Percentiles rank a stretch among this genome's conserved stretches.
Evolutionary conservation across 2,329 filamentous ascomycete species (phyloP).

Genomic region (Ophiobolus disseminans): DNA sequence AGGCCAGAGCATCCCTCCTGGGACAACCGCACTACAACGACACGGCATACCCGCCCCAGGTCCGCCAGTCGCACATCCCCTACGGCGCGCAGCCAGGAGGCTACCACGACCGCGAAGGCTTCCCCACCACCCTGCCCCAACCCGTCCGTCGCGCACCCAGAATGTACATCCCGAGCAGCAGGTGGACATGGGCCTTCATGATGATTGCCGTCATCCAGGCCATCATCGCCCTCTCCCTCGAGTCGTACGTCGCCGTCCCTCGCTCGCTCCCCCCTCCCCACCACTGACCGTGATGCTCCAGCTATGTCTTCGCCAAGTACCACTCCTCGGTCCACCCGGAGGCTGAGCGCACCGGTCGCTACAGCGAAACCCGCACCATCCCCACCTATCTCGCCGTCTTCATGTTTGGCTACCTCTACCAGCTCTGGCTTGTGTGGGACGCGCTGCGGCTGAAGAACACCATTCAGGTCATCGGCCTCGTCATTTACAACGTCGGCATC

Average conservation of each 20-base stretch:
- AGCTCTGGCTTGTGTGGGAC: conserved; percentile 89
- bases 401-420: conserved; percentile 96
- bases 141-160: conserved; percentile 42
- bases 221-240: conserved; percentile 78
- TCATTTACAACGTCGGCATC: conserved; percentile 88
- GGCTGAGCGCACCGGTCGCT: conserved; percentile 37
- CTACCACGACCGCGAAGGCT: conserved; percentile 50
- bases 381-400: conserved; percentile 95
- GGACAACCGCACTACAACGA: conserved; percentile 56
- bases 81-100: conserved; percentile 60
- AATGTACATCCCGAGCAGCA: conserved; percentile 80
- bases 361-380: conserved; percentile 68
- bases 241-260: conserved; percentile 70
- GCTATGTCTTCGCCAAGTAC: conserved; percentile 90
- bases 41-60: conserved; percentile 48
- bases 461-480: conserved; percentile 96
- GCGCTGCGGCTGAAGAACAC: conserved; percentile 95
- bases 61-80: conserved; percentile 41
- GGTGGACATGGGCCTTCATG: conserved; percentile 90
- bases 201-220: conserved; percentile 77
- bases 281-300: conserved; percentile 53
- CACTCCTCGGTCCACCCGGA: conserved; percentile 65
- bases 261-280: conserved; percentile 9
- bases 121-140: conserved; percentile 51
- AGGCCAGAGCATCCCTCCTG: conserved; percentile 65